Evolutionary conservation across 805 yeast genomes (phyloP).

Genomic region (Maudiozyma barnettii): DNA sequence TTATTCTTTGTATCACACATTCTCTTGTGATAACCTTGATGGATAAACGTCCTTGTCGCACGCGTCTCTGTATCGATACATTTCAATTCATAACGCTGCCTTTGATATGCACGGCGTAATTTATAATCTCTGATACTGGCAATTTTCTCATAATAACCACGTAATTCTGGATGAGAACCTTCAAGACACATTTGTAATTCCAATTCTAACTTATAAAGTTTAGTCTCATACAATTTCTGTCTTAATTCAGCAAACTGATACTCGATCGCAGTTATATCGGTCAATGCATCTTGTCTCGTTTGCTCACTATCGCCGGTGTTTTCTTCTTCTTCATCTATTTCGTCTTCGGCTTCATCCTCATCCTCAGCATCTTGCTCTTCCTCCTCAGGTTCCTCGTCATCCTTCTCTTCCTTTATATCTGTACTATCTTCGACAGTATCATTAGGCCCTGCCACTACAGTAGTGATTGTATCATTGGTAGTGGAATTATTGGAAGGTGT

Average conservation of each 20-base stretch:
- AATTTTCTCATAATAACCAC: constrained; percentile 59
- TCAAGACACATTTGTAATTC: constrained; percentile 80
- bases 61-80: constrained; percentile 74
- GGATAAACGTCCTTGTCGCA: constrained; percentile 69
- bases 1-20: constrained; percentile 56
- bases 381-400: constrained; percentile 12
- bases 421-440: constrained; percentile 4
- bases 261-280: constrained; percentile 71
- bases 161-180: constrained; percentile 87
- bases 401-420: constrained; percentile 13
- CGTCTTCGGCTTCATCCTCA: constrained; percentile 5
- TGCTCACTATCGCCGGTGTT: constrained; percentile 21
- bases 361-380: constrained; percentile 17
- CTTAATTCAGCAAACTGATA: constrained; percentile 76
- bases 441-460: background rate
- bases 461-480: background rate
- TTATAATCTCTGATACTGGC: constrained; percentile 67
- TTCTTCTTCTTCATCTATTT: constrained; percentile 7
- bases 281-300: constrained; percentile 31
- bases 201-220: constrained; percentile 61
- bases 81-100: constrained; percentile 56
- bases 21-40: constrained; percentile 70
- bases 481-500: too few species aligned
- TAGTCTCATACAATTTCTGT: constrained; percentile 78
- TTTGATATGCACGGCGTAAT: constrained; percentile 39